Percentiles rank a stretch among this genome's conserved stretches.
Conservation (phyloP, 2,329 filamentous ascomycete genomes). For the Grosmannia clavigera region DNA sequence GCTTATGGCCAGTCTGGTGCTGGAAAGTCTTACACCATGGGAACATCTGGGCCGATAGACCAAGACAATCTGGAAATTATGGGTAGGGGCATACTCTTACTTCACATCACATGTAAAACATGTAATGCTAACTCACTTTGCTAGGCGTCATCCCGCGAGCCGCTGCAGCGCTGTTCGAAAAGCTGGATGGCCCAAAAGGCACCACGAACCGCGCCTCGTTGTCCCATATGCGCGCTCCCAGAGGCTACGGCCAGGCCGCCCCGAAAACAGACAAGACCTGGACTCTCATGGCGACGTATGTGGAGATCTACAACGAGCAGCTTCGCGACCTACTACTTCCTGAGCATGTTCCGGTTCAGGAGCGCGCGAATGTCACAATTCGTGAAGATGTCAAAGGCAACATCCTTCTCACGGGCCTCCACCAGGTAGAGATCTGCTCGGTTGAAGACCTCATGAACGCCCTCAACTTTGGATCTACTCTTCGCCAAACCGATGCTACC, state of each 20-base stretch:
- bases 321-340: constrained; percentile 79
- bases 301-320: constrained; percentile 97
- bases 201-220: constrained; percentile 48
- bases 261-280: constrained; percentile 59
- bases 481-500: constrained; percentile 92
- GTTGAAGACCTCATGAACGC: constrained; percentile 83
- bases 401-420: constrained; percentile 83
- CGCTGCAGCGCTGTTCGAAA: constrained; percentile 76
- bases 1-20: constrained; percentile 97
- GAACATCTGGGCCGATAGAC: constrained; percentile 75
- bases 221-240: constrained; percentile 68
- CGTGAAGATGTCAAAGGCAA: constrained; percentile 90
- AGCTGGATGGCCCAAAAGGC: constrained; percentile 49
- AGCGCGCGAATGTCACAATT: constrained; percentile 74
- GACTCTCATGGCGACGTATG: constrained; percentile 88
- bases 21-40: constrained; percentile 98
- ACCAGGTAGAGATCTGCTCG: constrained; percentile 78
- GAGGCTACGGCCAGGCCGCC: constrained; percentile 55
- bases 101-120: not conserved
- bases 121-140: not conserved
- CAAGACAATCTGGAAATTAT: constrained; percentile 58
- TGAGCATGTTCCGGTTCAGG: constrained; percentile 54
- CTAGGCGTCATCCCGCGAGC: constrained; percentile 91
- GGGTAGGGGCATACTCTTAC: constrained; percentile 45
- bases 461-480: constrained; percentile 82